Conservation (phyloP, 2,329 filamentous ascomycete species). For the Talaromyces amestolkiae region DNA sequence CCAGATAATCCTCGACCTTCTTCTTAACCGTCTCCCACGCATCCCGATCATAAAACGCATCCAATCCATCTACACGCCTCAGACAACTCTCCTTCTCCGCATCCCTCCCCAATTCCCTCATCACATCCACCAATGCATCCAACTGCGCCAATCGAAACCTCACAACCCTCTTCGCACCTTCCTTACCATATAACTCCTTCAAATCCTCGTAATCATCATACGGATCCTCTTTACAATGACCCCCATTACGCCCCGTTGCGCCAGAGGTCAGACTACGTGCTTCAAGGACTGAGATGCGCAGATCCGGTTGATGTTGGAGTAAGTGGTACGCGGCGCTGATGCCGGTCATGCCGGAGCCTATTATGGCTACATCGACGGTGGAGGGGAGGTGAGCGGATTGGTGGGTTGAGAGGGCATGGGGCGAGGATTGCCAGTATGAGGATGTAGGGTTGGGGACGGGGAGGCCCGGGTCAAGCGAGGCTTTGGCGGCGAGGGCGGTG, state of each 20-base stretch:
- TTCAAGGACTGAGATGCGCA: conserved; percentile 35
- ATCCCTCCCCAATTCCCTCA: conserved; percentile 6
- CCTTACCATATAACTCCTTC: conserved; percentile 40
- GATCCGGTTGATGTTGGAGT: conserved; percentile 26
- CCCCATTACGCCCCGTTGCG: conserved; percentile 40
- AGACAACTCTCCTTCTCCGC: conserved; percentile 6
- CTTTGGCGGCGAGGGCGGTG: conserved; percentile 11
- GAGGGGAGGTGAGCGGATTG: conserved; percentile 30
- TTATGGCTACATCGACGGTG: conserved; percentile 31
- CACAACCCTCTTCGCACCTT: conserved; percentile 37
- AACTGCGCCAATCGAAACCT: conserved; percentile 29
- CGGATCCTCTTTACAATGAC: conserved; percentile 55
- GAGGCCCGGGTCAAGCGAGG: conserved; percentile 33
- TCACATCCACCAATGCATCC: conserved; percentile 19
- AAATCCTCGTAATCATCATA: conserved; percentile 82
- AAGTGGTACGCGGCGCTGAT: conserved; percentile 34
- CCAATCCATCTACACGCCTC: conserved; percentile 18
- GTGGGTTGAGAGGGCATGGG: conserved; percentile 31
- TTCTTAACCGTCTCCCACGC: conserved; percentile 14
- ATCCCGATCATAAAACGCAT: conserved; percentile 19
- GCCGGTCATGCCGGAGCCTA: conserved; percentile 40
- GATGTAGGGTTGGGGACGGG: conserved; percentile 37
- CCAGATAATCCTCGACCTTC: conserved; percentile 10
- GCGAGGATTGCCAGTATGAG: conserved; percentile 38
- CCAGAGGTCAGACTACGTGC: conserved; percentile 37